phyloP scores from a whole-genome alignment of 768 basidiomycete genomes.

The Lyophyllum atratum region DNA sequence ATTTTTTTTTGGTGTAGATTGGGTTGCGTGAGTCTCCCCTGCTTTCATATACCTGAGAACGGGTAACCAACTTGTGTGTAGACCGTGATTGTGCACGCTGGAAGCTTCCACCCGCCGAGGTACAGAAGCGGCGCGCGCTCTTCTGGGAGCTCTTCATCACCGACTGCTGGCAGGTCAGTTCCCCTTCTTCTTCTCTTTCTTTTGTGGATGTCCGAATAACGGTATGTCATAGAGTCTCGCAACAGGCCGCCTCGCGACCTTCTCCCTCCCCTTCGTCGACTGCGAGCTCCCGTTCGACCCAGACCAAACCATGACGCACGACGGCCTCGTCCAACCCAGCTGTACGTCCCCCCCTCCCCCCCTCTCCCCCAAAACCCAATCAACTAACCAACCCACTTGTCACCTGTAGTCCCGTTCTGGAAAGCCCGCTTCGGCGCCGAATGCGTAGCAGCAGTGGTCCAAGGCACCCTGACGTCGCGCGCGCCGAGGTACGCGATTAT shows the following conservation, averaged over 20 bases:
- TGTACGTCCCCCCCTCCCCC: slow-evolving; percentile 43
- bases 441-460: slow-evolving; percentile 68
- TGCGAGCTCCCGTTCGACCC: slow-evolving; percentile 67
- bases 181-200: not conserved
- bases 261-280: slow-evolving; percentile 72
- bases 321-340: slow-evolving; percentile 57
- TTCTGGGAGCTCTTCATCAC: slow-evolving; percentile 80
- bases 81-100: slow-evolving; percentile 76
- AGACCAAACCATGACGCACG: slow-evolving; percentile 57
- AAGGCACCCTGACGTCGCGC: slow-evolving; percentile 65
- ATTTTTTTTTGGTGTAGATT: slow-evolving; percentile 44
- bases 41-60: not conserved
- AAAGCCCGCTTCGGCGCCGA: slow-evolving; percentile 69
- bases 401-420: slow-evolving; percentile 75
- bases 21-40: slow-evolving; percentile 57
- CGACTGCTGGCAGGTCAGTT: slow-evolving; percentile 70
- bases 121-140: slow-evolving; percentile 68
- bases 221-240: slow-evolving; percentile 53
- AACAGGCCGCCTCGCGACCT: slow-evolving; percentile 68
- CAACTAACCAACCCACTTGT: not conserved
- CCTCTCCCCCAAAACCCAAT: not conserved
- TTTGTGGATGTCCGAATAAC: not conserved
- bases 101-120: slow-evolving; percentile 59
- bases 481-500: slow-evolving; percentile 65
- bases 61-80: slow-evolving; percentile 23